A percentile compares a stretch with the other conserved stretches of the same genome.
These are phyloP conservation scores for Flaveria robusta DNA, from an alignment of 129 eudicot genomes.

Conservation along the genomic window DNA sequence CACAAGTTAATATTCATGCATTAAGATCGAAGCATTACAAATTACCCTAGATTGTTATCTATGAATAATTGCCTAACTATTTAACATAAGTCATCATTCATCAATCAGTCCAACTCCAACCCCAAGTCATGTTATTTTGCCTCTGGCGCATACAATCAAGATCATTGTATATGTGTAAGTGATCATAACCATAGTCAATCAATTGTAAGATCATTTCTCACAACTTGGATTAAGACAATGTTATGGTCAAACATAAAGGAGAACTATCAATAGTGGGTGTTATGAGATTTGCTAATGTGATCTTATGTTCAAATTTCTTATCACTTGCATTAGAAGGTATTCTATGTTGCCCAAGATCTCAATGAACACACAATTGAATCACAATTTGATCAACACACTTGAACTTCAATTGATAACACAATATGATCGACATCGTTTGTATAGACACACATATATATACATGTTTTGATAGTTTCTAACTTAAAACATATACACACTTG, in stretches of 20 bases:
- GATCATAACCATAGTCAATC: background rate
- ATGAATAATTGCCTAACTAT: background rate
- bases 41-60: background rate
- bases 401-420: too few species aligned
- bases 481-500: too few species aligned
- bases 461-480: too few species aligned
- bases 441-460: too few species aligned
- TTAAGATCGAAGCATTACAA: background rate
- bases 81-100: background rate
- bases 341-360: too few species aligned
- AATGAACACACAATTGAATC: too few species aligned
- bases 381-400: too few species aligned
- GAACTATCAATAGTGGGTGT: too few species aligned
- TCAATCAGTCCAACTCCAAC: background rate
- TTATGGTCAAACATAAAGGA: background rate
- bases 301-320: too few species aligned
- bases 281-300: too few species aligned
- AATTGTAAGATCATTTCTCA: background rate
- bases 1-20: background rate
- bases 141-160: background rate
- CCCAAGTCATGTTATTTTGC: background rate
- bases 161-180: background rate
- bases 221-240: background rate
- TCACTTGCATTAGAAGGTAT: too few species aligned
- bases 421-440: too few species aligned